Base-by-base conservation (phyloP, 176 grass and related monocot species). In the Musa acuminata region DNA sequence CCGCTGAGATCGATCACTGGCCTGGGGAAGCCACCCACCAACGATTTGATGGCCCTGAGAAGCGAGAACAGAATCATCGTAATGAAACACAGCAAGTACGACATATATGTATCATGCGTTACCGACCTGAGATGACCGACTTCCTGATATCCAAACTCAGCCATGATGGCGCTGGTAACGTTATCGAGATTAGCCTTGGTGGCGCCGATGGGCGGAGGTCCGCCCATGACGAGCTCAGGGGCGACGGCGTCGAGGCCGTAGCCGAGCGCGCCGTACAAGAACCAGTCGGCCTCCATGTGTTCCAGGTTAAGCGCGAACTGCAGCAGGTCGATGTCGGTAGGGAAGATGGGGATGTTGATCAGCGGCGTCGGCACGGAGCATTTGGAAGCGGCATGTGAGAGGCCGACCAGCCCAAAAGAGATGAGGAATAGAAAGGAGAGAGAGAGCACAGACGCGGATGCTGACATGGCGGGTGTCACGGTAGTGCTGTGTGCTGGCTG, bases 251-350 rank as follows among this genome's bases (percentile, higher is more conserved):
- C 89, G 1, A 96, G 93, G 53, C 93, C 93, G 9, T 24, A 8
- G 20, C 89, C 93, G 13, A 72, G 78, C 49, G 78, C 85, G 1
- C 59, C 85, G 29, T 84, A 77, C 72, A 96, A 69, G 87, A 92
- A 96, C 69, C 78, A 92, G 51, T 90, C 89, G 0, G 75, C 70
- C 83, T 96, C 93, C 0, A 51, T 81, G 79, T 13, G 92, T 83
- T 96, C 93, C 52, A 96, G 21, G 81, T 96, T 96, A 78, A 85
- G 60, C 11, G 93, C 89, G 35, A 92, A 96, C 77, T 81, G 83
- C 48, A 92, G 1, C 21, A 87, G 89, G 3, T 87, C 89, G 0
- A 84, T n/a, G 60, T 92, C 89, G 43, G 82, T 72, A 8, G 85
- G 87, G 84, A 81, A 92, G 55, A 92, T 81, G 16, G 81, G 58